Percentiles rank a stretch among this genome's conserved stretches.
Conservation (phyloP, 2,329 filamentous ascomycete genomes). For the Proliferodiscus dingleyae region DNA sequence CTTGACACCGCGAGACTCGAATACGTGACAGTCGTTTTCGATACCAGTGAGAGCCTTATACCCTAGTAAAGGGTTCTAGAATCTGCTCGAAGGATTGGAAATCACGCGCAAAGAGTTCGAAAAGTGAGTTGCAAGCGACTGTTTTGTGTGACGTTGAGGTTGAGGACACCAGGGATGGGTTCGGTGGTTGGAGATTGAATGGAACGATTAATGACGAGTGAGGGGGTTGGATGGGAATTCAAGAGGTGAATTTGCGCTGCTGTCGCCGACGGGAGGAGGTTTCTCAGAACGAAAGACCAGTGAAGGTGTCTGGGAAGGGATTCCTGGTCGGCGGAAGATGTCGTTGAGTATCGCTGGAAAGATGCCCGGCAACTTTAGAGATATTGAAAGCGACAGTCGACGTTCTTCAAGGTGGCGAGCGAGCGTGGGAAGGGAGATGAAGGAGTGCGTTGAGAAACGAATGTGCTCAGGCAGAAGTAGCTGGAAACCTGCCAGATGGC, state of each 20-base stretch:
- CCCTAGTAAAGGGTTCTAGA: too few relatives aligned
- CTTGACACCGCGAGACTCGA: too few relatives aligned
- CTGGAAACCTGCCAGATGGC: background rate
- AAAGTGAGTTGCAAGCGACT: background rate
- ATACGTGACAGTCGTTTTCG: too few relatives aligned
- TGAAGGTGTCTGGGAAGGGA: conserved; percentile 54
- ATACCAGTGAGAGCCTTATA: too few relatives aligned
- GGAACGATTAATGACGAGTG: background rate
- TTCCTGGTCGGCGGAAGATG: conserved; percentile 33
- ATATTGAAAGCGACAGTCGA: conserved; percentile 30
- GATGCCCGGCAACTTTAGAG: conserved; percentile 34
- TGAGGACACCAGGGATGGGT: background rate
- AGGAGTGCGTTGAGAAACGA: conserved; percentile 9
- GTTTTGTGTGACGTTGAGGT: background rate
- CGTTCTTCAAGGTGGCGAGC: conserved; percentile 28
- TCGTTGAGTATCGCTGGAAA: conserved; percentile 31
- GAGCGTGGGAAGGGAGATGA: conserved; percentile 26
- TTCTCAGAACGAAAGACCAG: conserved; percentile 42
- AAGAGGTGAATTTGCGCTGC: conserved; percentile 17
- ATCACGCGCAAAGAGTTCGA: too few relatives aligned
- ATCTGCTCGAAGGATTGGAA: too few relatives aligned
- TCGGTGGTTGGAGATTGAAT: background rate
- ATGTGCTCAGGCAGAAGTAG: conserved; percentile 9
- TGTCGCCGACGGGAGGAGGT: conserved; percentile 33
- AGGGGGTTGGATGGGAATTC: conserved; percentile 7